A percentile compares a stretch with the other conserved stretches of the same genome.
Conservation (phyloP, 495 filamentous ascomycete genomes). For the Aspergillus heteromorphus region DNA sequence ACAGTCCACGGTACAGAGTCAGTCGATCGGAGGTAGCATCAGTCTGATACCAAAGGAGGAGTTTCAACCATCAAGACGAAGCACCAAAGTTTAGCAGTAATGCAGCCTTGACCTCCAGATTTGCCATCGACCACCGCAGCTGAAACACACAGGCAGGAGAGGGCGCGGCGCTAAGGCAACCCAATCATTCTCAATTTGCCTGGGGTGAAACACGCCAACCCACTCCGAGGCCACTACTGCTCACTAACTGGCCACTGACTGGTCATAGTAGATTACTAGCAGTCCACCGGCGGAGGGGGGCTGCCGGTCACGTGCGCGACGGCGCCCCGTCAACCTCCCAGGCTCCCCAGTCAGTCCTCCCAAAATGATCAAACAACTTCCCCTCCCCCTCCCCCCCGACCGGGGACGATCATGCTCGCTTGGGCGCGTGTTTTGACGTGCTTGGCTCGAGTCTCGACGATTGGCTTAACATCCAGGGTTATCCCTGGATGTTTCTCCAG, state of each 20-base stretch:
- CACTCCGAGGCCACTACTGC: conserved; percentile 9
- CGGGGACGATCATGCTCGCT: background rate
- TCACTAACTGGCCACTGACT: too few relatives aligned
- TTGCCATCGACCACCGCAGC: conserved; percentile 1
- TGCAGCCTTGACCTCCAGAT: background rate
- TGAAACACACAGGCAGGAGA: conserved; percentile 15
- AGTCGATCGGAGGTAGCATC: too few relatives aligned
- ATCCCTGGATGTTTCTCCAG: too few relatives aligned
- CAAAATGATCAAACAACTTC: too few relatives aligned
- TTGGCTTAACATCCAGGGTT: too few relatives aligned
- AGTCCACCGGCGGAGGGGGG: background rate
- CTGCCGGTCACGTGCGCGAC: conserved; percentile 6
- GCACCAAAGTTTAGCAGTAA: background rate
- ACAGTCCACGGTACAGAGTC: too few relatives aligned
- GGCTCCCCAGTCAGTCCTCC: too few relatives aligned
- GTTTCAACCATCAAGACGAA: background rate
- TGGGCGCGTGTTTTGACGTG: background rate
- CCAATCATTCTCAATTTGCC: too few relatives aligned
- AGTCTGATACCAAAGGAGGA: too few relatives aligned
- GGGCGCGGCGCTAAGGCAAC: conserved; percentile 16
- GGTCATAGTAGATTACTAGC: too few relatives aligned
- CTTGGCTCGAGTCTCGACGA: background rate
- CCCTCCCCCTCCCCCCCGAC: background rate
- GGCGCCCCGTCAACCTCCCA: background rate
- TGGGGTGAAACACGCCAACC: conserved; percentile 17